Base-by-base conservation (phyloP, 2,329 filamentous ascomycete genomes). In the Botrytis cinerea region DNA sequence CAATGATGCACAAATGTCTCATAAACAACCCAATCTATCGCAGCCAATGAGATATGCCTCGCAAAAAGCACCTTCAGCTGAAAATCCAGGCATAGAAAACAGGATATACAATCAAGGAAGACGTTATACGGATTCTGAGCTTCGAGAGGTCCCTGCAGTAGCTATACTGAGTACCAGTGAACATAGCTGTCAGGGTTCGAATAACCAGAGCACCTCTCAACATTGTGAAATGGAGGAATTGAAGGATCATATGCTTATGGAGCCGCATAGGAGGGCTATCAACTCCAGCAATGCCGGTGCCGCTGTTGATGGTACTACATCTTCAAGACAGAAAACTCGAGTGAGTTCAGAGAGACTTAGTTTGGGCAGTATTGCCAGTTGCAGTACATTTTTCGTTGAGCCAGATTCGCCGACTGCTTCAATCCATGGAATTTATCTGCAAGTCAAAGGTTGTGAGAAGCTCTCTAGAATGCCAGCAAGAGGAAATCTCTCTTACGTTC, bases 41-140 rank as follows among this genome's bases (percentile, higher is more conserved):
- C 60, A 69, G 35, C 76, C 75, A 46, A 79, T 79, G 78, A 75
- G 62, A 75, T 79, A 79, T 62, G 28, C 71, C 51, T 70, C 68
- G 40, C 70, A 57, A 62, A 66, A 60, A 54, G 32, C 46, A 72
- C 62, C 62, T n/a, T 66, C 66, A 3, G 68, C 61, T 22, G 63
- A 74, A n/a, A 45, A 48, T 32, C 72, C 54, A 2, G 45, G 48
- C 8, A 18, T 51, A 67, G 70, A 67, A 59, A 22, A 22, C 20
- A 64, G 46, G 46, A 67, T 72, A 59, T 72, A 59, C 46, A 46
- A n/a, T 38, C 38, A 35, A 25, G 70, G 54, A 54, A 70, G 70
- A 25, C 72, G 70, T 20, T 72, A 57, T 54, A 54, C 66, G 40
- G 20, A 64, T 14, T 32, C 48, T 38, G 54, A 45, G 25, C 48